Base-by-base conservation (phyloP, 108 stramenopile species). In the Epithemia pelagica region DNA sequence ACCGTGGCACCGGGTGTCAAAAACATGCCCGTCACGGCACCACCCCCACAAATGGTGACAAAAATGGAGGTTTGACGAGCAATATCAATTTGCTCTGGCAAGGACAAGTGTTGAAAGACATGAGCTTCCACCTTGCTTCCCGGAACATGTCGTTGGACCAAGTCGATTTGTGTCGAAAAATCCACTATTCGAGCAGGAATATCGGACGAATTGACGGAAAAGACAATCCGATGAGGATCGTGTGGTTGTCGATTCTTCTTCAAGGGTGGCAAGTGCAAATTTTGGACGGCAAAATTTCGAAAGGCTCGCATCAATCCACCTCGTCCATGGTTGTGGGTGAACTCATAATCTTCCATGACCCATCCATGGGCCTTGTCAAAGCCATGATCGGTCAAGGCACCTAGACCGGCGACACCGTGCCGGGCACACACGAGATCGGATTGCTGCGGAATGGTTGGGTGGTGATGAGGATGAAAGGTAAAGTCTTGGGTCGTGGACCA, bases 351-450 rank as follows among this genome's bases (percentile, higher is more conserved):
- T 26, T 69, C 53, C 30, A 67, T 54, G 10, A 75, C 73, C 86
- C 86, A 87, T 37, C 86, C 86, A 70, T 87, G 86, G 0, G 72
- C 54, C 60, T 87, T 87, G n/a, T 26, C 60, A 0, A 71, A 56
- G 30, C 83, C 83, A 61, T 84, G 83, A 59, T 84, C 83, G 22
- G 79, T 80, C 52, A 84, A 61, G 1, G 76, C 30, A 3, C 79
- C 83, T 22, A 84, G 71, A 2, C 83, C 83, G 2, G 79, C 83
- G 1, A 78, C 62, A 1, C 79, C 77, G 30, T 71, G 55, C 7
- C 28, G 61, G 30, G 79, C 67, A 32, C 83, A 84, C n/a, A 84
- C 64, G 15, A 30, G 19, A 46, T 68, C 32, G 22, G 23, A 19
- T 5, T 24, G 30, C 5, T 5, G 37, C 15, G 37, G 37, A 5